Percentiles rank a stretch among this genome's conserved stretches.
Conservation (phyloP, 495 filamentous ascomycete genomes). For the Hyaloscypha bicolor region DNA sequence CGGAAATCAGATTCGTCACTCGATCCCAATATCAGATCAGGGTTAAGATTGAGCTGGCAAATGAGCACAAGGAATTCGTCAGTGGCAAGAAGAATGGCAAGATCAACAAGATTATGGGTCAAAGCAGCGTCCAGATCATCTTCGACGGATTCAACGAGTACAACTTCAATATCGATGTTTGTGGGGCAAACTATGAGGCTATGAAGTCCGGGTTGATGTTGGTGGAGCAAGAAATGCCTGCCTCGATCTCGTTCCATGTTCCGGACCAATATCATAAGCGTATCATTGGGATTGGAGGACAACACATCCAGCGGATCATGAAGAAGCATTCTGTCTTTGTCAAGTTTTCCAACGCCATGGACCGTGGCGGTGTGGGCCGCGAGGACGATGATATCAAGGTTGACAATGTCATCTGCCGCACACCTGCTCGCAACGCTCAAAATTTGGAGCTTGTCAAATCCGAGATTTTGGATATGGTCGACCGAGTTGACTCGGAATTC, state of each 20-base stretch:
- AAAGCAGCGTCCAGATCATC: conserved; percentile 96
- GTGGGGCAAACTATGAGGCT: conserved; percentile 85
- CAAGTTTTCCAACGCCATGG: conserved; percentile 99
- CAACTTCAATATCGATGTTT: conserved; percentile 99
- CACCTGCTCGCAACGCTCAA: conserved; percentile 93
- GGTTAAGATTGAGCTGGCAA: conserved; percentile 97
- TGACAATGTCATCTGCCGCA: conserved; percentile 98
- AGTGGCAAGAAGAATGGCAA: conserved; percentile 99
- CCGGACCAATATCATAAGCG: conserved; percentile 99
- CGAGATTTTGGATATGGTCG: conserved; percentile 99
- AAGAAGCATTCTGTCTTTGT: conserved; percentile 99
- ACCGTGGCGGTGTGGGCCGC: conserved; percentile 88
- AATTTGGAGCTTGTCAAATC: conserved; percentile 96
- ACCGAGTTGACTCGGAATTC: conserved; percentile 96
- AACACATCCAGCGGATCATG: conserved; percentile 99
- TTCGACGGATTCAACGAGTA: conserved; percentile 99
- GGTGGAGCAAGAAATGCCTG: conserved; percentile 98
- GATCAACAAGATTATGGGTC: conserved; percentile 99
- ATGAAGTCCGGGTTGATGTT: conserved; percentile 88
- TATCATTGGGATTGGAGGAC: conserved; percentile 97
- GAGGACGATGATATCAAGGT: conserved; percentile 98
- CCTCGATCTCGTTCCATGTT: conserved; percentile 98
- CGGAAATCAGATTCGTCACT: conserved; percentile 86
- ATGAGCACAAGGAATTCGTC: conserved; percentile 99
- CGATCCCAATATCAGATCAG: conserved; percentile 88